Base-by-base conservation (phyloP, 1,284 basidiomycete species). In the Cutaneotrichosporon mucoides region DNA sequence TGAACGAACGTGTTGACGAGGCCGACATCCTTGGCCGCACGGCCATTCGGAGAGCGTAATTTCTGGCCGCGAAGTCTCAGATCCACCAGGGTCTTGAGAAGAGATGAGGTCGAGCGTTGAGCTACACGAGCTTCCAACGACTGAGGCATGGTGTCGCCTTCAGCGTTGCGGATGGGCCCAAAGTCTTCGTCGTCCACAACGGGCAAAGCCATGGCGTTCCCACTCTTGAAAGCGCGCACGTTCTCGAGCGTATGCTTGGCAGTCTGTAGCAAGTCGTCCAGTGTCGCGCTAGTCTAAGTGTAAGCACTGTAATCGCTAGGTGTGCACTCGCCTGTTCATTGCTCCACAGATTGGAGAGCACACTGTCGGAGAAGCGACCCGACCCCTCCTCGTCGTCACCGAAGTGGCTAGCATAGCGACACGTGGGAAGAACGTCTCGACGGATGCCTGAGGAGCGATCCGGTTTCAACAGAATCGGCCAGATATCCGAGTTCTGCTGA, bases 381-480 rank as follows among this genome's bases (percentile, higher is more conserved):
- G 12, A 34, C 12, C n/a, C 48, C 24, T 52, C 58, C 7, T 40
- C 49, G 0, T 56, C 53, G 59, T 52, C 40, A 56, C 59, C 46
- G 34, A 40, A 16, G 49, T 56, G 44, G 5, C 53, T 34, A 7
- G 50, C 61, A 12, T 57, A 65, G 5, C 56, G 15, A 37, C 64
- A 62, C 0, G 56, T 59, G 35, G 76, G 76, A 42, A 89, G 76
- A 0, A 81, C 75, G 51, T 83, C 80, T 8, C 79, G 78, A 61
- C 85, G 82, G 57, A 92, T 86, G 1, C 89, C 91, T 8, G 87
- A 86, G 3, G 82, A 81, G 9, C 73, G 55, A 42, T 83, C 84
- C n/a, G 90, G 86, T 35, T 80, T 76, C 11, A 88, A 74, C 64
- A 92, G 76, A 2, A 85, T 82, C 12, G 82, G 79, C 82, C 84